Evolutionary conservation across 352 stramenopile species (phyloP).

Genomic region (Pythium monospermum): DNA sequence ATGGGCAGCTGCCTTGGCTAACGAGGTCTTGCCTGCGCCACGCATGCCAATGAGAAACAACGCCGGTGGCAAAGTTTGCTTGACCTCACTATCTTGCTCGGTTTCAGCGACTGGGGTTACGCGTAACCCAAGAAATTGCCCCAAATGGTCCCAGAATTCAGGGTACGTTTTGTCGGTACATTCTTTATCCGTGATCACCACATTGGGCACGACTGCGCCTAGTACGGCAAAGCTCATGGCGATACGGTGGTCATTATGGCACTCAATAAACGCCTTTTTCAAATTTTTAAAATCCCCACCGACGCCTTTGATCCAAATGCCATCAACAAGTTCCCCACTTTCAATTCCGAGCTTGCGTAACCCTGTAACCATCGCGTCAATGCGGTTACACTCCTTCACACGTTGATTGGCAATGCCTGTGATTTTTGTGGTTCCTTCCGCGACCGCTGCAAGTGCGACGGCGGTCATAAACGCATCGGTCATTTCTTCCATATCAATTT

Average conservation of each 20-base stretch:
- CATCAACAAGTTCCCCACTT: slow-evolving; percentile 65
- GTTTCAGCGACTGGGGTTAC: slow-evolving; percentile 33
- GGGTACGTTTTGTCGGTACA: slow-evolving; percentile 98
- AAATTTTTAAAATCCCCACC: slow-evolving; percentile 42
- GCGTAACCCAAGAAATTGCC: slow-evolving; percentile 55
- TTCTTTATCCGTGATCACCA: slow-evolving; percentile 96
- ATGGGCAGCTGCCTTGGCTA: slow-evolving; percentile 46
- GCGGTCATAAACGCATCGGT: slow-evolving; percentile 98
- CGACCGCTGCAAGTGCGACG: slow-evolving; percentile 92
- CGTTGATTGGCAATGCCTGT: slow-evolving; percentile 98
- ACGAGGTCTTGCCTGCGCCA: slow-evolving; percentile 78
- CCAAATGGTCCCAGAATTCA: slow-evolving; percentile 91
- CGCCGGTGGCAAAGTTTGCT: slow-evolving; percentile 22
- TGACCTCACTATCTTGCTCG: slow-evolving; percentile 20
- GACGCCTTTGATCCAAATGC: slow-evolving; percentile 73
- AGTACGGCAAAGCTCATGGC: slow-evolving; percentile 98
- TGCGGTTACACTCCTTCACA: slow-evolving; percentile 98
- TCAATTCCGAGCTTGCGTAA: slow-evolving; percentile 92
- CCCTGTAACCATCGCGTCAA: slow-evolving; percentile 97
- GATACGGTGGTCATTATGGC: slow-evolving; percentile 98
- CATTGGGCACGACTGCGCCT: slow-evolving; percentile 83
- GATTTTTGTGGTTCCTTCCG: slow-evolving; percentile 94
- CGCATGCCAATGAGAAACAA: slow-evolving; percentile 88
- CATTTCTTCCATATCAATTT: slow-evolving; percentile 97
- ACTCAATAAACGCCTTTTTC: slow-evolving; percentile 62